Evolutionary conservation across 352 stramenopile species (phyloP).

Genomic region (Globisporangium cylindrosporum): DNA sequence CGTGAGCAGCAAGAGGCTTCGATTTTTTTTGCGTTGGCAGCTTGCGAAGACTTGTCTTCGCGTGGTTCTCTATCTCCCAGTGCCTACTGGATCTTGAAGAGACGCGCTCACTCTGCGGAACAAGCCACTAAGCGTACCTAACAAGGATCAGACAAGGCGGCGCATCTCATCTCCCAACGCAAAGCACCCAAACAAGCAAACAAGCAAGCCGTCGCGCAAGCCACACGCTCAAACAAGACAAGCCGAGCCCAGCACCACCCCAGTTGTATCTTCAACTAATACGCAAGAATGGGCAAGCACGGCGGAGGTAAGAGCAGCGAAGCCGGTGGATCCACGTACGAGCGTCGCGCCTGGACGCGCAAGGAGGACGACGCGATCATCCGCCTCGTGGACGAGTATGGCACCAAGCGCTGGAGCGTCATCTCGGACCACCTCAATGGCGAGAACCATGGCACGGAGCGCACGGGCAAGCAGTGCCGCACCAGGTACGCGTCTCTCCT

Average conservation of each 20-base stretch:
- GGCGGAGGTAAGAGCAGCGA: constrained; percentile 32
- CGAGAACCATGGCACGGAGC: constrained; percentile 81
- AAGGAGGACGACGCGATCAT: constrained; percentile 87
- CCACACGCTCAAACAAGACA: not conserved
- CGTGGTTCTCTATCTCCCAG: not conserved
- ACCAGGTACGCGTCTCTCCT: constrained; percentile 35
- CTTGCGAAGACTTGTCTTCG: not conserved
- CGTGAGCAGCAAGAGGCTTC: constrained; percentile 7
- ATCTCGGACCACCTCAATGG: constrained; percentile 86
- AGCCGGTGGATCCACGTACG: constrained; percentile 70
- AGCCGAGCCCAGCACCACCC: not conserved
- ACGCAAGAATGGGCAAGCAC: constrained; percentile 56
- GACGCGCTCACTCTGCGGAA: not conserved
- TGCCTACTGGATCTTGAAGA: constrained; percentile 9
- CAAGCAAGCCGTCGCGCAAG: constrained; percentile 8
- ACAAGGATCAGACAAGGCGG: not conserved
- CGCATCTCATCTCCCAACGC: not conserved
- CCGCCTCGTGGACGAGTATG: constrained; percentile 81
- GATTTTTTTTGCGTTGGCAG: constrained; percentile 6
- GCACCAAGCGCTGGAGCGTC: constrained; percentile 85
- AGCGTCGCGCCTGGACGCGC: constrained; percentile 79
- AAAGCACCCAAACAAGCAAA: constrained; percentile 13
- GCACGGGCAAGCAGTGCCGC: constrained; percentile 82
- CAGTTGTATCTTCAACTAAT: not conserved
- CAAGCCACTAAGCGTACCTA: constrained; percentile 1